Conservation (phyloP, 2,329 filamentous ascomycete species). For the Akanthomyces muscarius region DNA sequence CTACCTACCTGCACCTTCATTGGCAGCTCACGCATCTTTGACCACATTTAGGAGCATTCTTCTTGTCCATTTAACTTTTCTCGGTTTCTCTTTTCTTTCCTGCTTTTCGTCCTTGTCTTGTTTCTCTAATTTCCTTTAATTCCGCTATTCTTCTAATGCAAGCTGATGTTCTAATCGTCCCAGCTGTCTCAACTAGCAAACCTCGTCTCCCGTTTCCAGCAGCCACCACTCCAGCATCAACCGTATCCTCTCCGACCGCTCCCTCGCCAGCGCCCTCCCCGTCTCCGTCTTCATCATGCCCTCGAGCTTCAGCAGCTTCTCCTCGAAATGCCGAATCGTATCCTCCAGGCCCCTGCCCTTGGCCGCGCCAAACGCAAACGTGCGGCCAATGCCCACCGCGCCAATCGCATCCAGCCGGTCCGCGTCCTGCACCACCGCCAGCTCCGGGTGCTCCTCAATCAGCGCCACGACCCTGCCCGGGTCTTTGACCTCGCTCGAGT, state of each 20-base stretch:
- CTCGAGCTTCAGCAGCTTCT: constrained; percentile 66
- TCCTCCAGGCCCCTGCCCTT: constrained; percentile 56
- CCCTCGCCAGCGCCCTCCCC: constrained; percentile 49
- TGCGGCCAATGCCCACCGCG: constrained; percentile 75
- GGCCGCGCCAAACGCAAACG: constrained; percentile 61
- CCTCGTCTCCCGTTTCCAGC: constrained; percentile 40
- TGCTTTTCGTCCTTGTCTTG: too few relatives aligned
- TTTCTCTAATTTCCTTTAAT: too few relatives aligned
- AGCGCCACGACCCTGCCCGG: constrained; percentile 56
- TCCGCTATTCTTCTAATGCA: too few relatives aligned
- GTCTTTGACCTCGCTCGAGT: constrained; percentile 64
- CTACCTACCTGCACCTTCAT: too few relatives aligned
- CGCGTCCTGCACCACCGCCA: constrained; percentile 82
- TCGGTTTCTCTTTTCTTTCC: too few relatives aligned
- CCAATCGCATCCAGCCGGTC: constrained; percentile 90
- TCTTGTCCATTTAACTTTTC: too few relatives aligned
- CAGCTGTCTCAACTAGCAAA: not conserved
- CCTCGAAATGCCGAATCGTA: constrained; percentile 70
- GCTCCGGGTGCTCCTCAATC: constrained; percentile 57
- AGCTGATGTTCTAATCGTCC: too few relatives aligned
- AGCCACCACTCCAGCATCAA: constrained; percentile 56
- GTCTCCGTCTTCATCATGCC: constrained; percentile 61
- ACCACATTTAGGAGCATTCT: too few relatives aligned
- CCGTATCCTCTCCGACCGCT: constrained; percentile 49
- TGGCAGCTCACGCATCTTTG: too few relatives aligned